Base-by-base conservation (phyloP, 257 asterid genomes). In the Plectranthus barbatus region DNA sequence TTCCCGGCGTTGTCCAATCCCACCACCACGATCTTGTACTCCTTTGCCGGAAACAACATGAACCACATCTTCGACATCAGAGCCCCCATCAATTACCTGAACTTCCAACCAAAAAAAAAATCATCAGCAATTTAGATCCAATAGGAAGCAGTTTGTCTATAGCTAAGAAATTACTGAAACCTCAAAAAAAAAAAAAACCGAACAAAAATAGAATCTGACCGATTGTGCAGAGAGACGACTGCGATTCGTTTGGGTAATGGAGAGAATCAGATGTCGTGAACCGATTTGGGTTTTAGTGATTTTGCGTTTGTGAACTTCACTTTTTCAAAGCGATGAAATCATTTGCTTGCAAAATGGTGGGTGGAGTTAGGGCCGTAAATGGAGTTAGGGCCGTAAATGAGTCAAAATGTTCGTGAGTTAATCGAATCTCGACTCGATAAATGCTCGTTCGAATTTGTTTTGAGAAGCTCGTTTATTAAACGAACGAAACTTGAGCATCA, bases 1-100 rank as follows among this genome's bases (percentile, higher is more conserved):
- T 91, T 91, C 7, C 98, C 98, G 18, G 96, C 98, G 87, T 91
- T 91, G 67, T 91, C 98, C 70, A 91, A 77, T 24, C 98, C 98
- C 18, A 91, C 96, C 65, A 91, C 96, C 57, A 91, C 95, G 85
- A 88, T 91, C 88, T 91, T 91, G 82, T 91, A 91, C 84, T 91
- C 96, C 83, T 86, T 84, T 26, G 98, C 98, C 62, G 95, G 95
- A 70, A 91, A 91, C 72, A 88, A 9, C 97, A 86, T 86, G 86
- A 81, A 91, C 98, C 98, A 91, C 72, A 91, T 82, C 85, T 68
- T 83, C 59, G 98, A 86, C 73, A 91, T 66, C 31, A 91, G 81
- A 11, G 88, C 96, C 42, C 98, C 98, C 98, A 88, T 86, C 60
- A 70, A 52, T 65, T 49, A 45, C 56, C 80, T 74, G 63, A 12